Percentiles rank a stretch among this genome's conserved stretches.
Conservation (phyloP, 108 stramenopile genomes). For the Cyclotella cryptica region DNA sequence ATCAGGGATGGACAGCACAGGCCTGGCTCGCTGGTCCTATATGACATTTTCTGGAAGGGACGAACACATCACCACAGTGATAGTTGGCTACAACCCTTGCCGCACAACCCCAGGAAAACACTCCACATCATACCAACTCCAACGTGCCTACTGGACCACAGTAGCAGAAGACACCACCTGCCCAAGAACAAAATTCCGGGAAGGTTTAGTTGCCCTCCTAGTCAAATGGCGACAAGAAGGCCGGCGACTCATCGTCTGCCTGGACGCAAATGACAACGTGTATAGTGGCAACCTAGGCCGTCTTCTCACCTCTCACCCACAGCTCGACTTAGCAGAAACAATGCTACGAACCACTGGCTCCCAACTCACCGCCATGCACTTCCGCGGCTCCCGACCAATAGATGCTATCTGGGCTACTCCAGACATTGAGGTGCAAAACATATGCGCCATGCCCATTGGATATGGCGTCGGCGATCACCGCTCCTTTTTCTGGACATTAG, state of each 20-base stretch:
- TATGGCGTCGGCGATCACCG: slow-evolving; percentile 30
- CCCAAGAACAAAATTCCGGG: slow-evolving; percentile 19
- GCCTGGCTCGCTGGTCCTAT: slow-evolving; percentile 6
- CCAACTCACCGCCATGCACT: slow-evolving; percentile 10
- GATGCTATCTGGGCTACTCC: slow-evolving; percentile 16
- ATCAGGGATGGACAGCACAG: background rate
- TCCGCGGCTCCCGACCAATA: slow-evolving; percentile 19
- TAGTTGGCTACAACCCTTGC: slow-evolving; percentile 22
- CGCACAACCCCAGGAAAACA: background rate
- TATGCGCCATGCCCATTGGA: slow-evolving; percentile 18
- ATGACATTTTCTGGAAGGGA: background rate
- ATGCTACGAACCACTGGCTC: slow-evolving; percentile 4
- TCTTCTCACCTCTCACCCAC: background rate
- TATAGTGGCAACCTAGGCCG: slow-evolving; percentile 1
- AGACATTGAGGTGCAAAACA: background rate
- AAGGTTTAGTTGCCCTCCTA: too few relatives aligned
- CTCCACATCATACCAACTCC: slow-evolving; percentile 13
- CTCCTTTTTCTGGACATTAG: slow-evolving; percentile 10
- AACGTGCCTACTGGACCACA: slow-evolving; percentile 5
- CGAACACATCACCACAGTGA: slow-evolving; percentile 1
- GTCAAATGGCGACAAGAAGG: background rate
- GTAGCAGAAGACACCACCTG: background rate
- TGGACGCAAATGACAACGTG: slow-evolving; percentile 21
- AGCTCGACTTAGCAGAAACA: slow-evolving; percentile 4
- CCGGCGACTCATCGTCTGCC: too few relatives aligned